These are phyloP conservation scores for Fusarium hainanense DNA, from an alignment of 2,329 filamentous ascomycete genomes.

Conservation along the genomic window DNA sequence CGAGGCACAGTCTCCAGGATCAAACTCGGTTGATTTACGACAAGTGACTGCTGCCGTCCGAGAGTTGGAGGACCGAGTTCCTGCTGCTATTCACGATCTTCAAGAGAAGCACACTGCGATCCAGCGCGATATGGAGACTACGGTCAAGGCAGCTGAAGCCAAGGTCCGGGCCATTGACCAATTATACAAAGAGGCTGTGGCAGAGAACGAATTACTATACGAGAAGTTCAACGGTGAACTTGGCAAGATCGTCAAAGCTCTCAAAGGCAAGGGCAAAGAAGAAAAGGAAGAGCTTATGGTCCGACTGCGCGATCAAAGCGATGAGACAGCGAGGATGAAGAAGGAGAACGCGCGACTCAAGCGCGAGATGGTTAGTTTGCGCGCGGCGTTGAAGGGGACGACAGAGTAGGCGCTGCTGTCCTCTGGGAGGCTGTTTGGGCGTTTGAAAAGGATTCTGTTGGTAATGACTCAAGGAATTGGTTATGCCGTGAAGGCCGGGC, in stretches of 20 bases:
- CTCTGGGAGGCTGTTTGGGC: slow-evolving; percentile 37
- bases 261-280: slow-evolving; percentile 77
- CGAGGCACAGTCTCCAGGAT: slow-evolving; percentile 47
- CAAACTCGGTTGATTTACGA: slow-evolving; percentile 56
- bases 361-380: slow-evolving; percentile 80
- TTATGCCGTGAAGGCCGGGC: slow-evolving; percentile 30
- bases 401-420: slow-evolving; percentile 49
- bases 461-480: slow-evolving; percentile 31
- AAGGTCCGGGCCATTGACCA: slow-evolving; percentile 88
- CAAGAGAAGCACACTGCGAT: slow-evolving; percentile 71
- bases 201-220: slow-evolving; percentile 93
- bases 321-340: slow-evolving; percentile 80
- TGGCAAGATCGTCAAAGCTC: slow-evolving; percentile 80
- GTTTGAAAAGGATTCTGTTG: slow-evolving; percentile 30
- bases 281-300: slow-evolving; percentile 82
- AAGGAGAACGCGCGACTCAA: slow-evolving; percentile 88
- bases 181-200: slow-evolving; percentile 85
- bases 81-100: slow-evolving; percentile 68
- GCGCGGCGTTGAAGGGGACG: slow-evolving; percentile 63
- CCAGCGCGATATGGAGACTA: slow-evolving; percentile 76
- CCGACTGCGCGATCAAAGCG: slow-evolving; percentile 77
- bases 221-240: slow-evolving; percentile 93
- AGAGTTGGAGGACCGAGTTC: slow-evolving; percentile 75
- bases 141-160: slow-evolving; percentile 77
- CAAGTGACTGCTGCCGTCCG: slow-evolving; percentile 68